Evolutionary conservation across 23 red algal species (phyloP).

Genomic region (Agarophyton chilense): DNA sequence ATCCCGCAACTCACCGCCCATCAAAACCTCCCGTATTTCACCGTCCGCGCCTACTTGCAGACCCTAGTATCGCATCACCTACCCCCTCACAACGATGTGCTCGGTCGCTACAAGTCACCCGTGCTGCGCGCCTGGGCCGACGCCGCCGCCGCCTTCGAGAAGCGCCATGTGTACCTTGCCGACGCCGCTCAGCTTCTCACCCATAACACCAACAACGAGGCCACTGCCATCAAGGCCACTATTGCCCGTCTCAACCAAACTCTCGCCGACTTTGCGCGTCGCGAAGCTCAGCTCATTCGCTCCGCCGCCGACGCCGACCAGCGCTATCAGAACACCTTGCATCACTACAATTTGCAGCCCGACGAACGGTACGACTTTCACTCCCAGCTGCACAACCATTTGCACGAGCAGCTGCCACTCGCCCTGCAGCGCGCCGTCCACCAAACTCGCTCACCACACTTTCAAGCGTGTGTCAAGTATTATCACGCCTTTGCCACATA

Average conservation of each 20-base stretch:
- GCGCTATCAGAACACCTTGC: constrained; percentile 3
- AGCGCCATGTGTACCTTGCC: constrained; percentile 7
- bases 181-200: constrained; percentile 42
- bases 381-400: not conserved
- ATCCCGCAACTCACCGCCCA: not conserved
- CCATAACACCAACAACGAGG: constrained; percentile 39
- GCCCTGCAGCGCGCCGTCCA: constrained; percentile 4
- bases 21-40: constrained; percentile 21
- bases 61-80: not conserved
- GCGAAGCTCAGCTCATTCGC: constrained; percentile 17
- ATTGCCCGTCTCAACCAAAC: constrained; percentile 22
- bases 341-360: not conserved
- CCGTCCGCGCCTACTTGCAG: not conserved
- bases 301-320: constrained; percentile 38
- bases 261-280: constrained; percentile 8
- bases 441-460: not conserved
- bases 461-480: not conserved
- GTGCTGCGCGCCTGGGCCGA: constrained; percentile 46
- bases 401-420: not conserved
- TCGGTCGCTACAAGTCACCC: constrained; percentile 51
- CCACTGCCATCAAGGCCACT: not conserved
- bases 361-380: constrained; percentile 2
- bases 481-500: constrained; percentile 13
- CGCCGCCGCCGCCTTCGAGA: constrained; percentile 23
- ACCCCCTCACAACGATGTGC: constrained; percentile 14